Evolutionary conservation across 1,139 yeast genomes (phyloP), one percentile per base, ranked within the genome.

Genomic region (Diutina pseudorugosa): DNA sequence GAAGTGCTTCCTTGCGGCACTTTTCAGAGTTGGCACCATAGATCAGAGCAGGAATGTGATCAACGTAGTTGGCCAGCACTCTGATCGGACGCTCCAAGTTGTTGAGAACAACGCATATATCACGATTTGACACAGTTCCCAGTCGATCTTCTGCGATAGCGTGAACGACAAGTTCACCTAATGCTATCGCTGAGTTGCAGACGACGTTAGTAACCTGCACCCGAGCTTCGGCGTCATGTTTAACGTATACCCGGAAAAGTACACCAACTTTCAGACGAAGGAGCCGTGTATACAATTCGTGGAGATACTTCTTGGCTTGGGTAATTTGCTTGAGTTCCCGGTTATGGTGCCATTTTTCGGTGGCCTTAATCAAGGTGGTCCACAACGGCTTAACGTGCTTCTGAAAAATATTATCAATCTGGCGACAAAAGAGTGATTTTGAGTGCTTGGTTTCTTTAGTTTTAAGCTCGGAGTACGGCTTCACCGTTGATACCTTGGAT

Each of bases 91-190:
- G 73, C 54, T 85, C 89, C 51, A 84, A 66, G 16, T 79, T 64
- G 48, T 80, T 80, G 54, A 85, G 65, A 1, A 79, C 75, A 51
- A 81, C 85, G 9, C 85, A 74, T 20, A 85, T 73, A 36, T 72
- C 71, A 20, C 76, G 71, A 20, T 76, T 74, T 14, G 76, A 73
- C 1, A 83, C 77, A 8, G 76, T 69, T 42, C 78, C 75, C 52
- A 69, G 75, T 53, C 78, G 79, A 58, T 83, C 90, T 62, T 84
- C 89, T 55, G 77, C 80, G 30, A 79, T 71, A 0, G 90, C 80
- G 59, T 76, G 80, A n/a, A 78, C 70, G 41, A 82, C 68, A 54
- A 83, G 68, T 53, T 82, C 73, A 3, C 87, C 68, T 12, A 83
- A 63, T 1, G 86, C 73, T 50, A 83, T 75, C n/a, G 83, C 77